These are phyloP conservation scores for Aspergillus felis DNA, from an alignment of 2,329 filamentous ascomycete genomes.

Conservation along the genomic window DNA sequence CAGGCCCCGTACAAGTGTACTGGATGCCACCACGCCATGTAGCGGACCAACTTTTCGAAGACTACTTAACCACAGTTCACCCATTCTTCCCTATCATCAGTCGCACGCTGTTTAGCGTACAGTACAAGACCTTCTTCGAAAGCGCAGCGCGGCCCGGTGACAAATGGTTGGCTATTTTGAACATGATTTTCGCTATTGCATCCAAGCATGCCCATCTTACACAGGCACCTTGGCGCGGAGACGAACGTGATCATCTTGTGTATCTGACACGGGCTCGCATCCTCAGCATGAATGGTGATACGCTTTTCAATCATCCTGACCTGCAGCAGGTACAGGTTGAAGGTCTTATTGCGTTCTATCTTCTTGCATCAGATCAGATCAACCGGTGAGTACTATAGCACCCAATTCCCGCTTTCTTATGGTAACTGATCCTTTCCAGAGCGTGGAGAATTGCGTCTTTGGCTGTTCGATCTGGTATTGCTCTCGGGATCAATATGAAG, in stretches of 20 bases:
- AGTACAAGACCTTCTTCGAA: conserved; percentile 39
- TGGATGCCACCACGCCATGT: conserved; percentile 38
- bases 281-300: conserved; percentile 41
- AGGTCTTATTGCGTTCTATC: conserved; percentile 42
- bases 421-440: conserved; percentile 16
- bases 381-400: conserved; percentile 33
- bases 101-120: conserved; percentile 36
- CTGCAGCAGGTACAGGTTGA: conserved; percentile 45
- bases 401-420: neutral
- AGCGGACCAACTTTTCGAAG: conserved; percentile 41
- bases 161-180: conserved; percentile 44
- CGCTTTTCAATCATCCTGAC: conserved; percentile 42
- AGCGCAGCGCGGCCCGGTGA: conserved; percentile 32
- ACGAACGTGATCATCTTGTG: conserved; percentile 41
- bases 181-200: conserved; percentile 45
- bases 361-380: conserved; percentile 41
- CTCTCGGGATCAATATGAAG: conserved; percentile 44
- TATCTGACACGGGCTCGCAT: conserved; percentile 43
- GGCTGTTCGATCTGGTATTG: conserved; percentile 41
- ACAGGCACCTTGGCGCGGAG: conserved; percentile 40
- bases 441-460: conserved; percentile 42
- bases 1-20: conserved; percentile 40
- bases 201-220: conserved; percentile 42
- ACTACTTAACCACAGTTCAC: conserved; percentile 42
- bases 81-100: conserved; percentile 44